phyloP scores from a whole-genome alignment of 2,329 filamentous ascomycete species.

The Alternaria panax region DNA sequence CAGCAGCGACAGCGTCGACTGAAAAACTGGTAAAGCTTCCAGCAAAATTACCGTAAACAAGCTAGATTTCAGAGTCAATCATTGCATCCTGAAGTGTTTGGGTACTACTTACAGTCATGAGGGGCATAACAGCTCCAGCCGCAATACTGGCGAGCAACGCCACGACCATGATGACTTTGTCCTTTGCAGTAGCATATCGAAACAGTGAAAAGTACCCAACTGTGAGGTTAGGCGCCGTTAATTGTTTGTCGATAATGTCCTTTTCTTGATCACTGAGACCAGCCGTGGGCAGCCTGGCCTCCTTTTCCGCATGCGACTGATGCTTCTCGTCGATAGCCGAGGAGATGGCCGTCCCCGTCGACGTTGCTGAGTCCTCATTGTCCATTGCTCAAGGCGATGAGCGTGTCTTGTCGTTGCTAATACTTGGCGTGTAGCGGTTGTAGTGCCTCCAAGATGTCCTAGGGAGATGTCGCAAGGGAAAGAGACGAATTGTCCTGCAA shows the following conservation, averaged over 20 bases:
- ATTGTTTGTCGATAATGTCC: conserved; percentile 49
- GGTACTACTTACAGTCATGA: conserved; percentile 65
- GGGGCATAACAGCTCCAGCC: conserved; percentile 75
- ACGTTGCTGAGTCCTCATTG: conserved; percentile 19
- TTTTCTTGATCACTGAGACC: conserved; percentile 44
- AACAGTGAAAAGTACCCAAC: conserved; percentile 57
- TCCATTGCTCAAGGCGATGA: conserved; percentile 21
- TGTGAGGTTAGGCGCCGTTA: conserved; percentile 53
- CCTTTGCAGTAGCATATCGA: conserved; percentile 54
- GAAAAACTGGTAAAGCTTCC: conserved; percentile 49
- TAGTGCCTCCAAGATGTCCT: conserved; percentile 4
- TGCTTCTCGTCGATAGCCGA: conserved; percentile 36
- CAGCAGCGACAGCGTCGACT: conserved; percentile 35
- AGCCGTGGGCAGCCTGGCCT: conserved; percentile 31
- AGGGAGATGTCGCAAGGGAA: conserved; percentile 5
- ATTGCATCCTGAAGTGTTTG: background rate
- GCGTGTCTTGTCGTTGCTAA: conserved; percentile 17
- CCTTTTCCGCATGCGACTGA: conserved; percentile 27
- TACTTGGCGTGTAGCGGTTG: conserved; percentile 1
- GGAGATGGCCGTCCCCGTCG: conserved; percentile 24
- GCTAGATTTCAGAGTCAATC: conserved; percentile 16
- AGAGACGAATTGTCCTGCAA: background rate
- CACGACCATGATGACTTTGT: conserved; percentile 56
- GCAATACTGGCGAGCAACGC: conserved; percentile 71
- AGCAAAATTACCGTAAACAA: conserved; percentile 51